Percentiles rank a stretch among this genome's conserved stretches.
phyloP scores from a whole-genome alignment of 306 rosid genomes.

The Canavalia ensiformis region DNA sequence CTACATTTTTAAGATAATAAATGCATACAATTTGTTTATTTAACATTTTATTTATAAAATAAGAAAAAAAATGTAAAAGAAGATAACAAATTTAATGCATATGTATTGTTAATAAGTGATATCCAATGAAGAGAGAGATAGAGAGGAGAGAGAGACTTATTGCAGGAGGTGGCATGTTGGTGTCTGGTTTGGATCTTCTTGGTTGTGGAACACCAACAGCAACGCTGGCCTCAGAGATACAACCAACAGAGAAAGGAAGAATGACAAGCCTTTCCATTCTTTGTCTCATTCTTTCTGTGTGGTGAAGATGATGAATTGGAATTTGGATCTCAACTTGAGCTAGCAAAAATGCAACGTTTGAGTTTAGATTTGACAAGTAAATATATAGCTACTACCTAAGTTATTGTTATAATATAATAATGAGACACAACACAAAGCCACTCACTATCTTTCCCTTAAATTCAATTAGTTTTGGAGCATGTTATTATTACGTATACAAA shows the following conservation, averaged over 20 bases:
- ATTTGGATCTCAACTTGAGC: constrained; percentile 21
- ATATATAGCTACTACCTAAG: constrained; percentile 37
- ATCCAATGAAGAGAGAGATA: constrained; percentile 35
- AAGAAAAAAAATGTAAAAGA: neutral
- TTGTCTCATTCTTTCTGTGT: constrained; percentile 64
- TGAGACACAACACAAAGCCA: constrained; percentile 36
- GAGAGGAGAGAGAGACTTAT: constrained; percentile 67
- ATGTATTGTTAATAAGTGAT: neutral
- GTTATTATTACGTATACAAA: constrained; percentile 59
- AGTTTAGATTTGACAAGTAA: constrained; percentile 45
- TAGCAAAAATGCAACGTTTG: constrained; percentile 51
- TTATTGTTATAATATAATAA: constrained; percentile 42
- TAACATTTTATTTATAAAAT: neutral
- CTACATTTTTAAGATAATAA: too few relatives aligned
- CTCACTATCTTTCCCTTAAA: constrained; percentile 25
- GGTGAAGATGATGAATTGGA: constrained; percentile 19
- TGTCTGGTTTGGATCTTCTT: constrained; percentile 64
- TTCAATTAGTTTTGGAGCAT: constrained; percentile 49
- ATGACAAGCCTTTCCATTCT: constrained; percentile 92
- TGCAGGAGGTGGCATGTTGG: constrained; percentile 59
- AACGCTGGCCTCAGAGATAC: constrained; percentile 87
- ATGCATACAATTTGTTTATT: too few relatives aligned
- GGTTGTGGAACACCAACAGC: constrained; percentile 74
- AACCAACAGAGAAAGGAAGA: constrained; percentile 93
- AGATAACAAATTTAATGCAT: neutral